phyloP scores from a whole-genome alignment of 495 filamentous ascomycete species.

The Penicillium malachiteum region DNA sequence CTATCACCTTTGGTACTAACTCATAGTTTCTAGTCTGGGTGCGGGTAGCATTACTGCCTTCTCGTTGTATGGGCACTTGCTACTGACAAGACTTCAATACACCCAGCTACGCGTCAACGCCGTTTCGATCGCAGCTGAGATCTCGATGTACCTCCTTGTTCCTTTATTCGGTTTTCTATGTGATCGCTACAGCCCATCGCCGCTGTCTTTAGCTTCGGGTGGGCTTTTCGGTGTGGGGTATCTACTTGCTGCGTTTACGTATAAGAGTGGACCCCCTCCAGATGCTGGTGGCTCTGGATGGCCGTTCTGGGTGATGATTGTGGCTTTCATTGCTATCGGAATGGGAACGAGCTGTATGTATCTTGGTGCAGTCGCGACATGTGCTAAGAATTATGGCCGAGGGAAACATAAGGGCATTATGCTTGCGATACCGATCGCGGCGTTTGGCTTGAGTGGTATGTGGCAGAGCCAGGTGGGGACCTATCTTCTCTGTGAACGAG shows the following conservation, averaged over 20 bases:
- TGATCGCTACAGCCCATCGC: conserved; percentile 78
- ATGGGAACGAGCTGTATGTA: conserved; percentile 86
- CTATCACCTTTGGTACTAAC: conserved; percentile 8
- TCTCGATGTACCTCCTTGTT: conserved; percentile 86
- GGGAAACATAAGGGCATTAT: conserved; percentile 86
- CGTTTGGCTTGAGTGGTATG: conserved; percentile 90
- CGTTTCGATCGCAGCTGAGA: conserved; percentile 76
- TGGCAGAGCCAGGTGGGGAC: conserved; percentile 90
- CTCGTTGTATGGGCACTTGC: conserved; percentile 85
- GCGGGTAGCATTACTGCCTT: conserved; percentile 85
- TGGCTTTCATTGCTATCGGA: conserved; percentile 78
- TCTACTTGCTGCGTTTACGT: conserved; percentile 75
- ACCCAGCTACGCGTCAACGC: conserved; percentile 88
- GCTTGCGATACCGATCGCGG: conserved; percentile 85
- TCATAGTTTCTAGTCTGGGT: conserved; percentile 53
- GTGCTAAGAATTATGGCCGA: conserved; percentile 93
- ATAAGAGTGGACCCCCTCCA: conserved; percentile 58
- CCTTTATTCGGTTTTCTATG: conserved; percentile 87
- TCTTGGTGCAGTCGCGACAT: conserved; percentile 81
- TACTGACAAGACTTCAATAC: conserved; percentile 81
- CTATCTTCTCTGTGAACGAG: conserved; percentile 66
- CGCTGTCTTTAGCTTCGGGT: conserved; percentile 68
- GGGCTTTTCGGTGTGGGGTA: conserved; percentile 79
- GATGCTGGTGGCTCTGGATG: conserved; percentile 59
- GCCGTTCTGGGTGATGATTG: conserved; percentile 79